These are phyloP conservation scores for Pachysandra terminalis DNA, from an alignment of 164 flowering plant genomes.

Conservation along the genomic window DNA sequence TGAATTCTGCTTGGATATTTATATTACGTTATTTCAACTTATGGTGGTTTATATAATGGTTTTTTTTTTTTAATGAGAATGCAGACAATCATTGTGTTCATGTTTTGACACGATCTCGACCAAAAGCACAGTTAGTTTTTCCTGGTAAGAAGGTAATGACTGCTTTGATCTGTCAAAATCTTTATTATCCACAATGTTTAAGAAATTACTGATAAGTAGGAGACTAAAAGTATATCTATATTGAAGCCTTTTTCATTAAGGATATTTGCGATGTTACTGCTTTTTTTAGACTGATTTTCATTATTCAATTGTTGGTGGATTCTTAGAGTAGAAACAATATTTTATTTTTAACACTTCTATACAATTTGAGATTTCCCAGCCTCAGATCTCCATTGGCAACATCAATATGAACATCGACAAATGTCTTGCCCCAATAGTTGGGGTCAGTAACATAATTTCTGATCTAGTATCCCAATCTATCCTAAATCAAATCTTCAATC, in stretches of 20 bases:
- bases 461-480: too few relatives aligned
- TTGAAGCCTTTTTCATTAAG: neutral
- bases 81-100: conserved; percentile 75
- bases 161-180: conserved; percentile 8
- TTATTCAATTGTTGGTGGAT: neutral
- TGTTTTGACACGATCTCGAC: conserved; percentile 81
- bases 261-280: neutral
- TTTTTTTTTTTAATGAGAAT: conserved; percentile 12
- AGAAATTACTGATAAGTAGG: too few relatives aligned
- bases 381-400: neutral
- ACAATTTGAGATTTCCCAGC: neutral
- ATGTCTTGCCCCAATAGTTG: too few relatives aligned
- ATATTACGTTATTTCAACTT: too few relatives aligned
- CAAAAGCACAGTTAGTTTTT: conserved; percentile 77
- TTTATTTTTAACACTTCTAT: neutral
- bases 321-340: neutral
- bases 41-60: neutral
- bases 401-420: too few relatives aligned
- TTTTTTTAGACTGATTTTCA: neutral
- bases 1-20: too few relatives aligned
- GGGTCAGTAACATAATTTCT: too few relatives aligned
- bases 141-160: conserved; percentile 99
- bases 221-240: neutral
- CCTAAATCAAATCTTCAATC: too few relatives aligned
- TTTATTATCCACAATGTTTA: neutral